These are phyloP conservation scores for Gnomoniopsis sp. DNA, from an alignment of 2,329 filamentous ascomycete species.

Conservation along the genomic window DNA sequence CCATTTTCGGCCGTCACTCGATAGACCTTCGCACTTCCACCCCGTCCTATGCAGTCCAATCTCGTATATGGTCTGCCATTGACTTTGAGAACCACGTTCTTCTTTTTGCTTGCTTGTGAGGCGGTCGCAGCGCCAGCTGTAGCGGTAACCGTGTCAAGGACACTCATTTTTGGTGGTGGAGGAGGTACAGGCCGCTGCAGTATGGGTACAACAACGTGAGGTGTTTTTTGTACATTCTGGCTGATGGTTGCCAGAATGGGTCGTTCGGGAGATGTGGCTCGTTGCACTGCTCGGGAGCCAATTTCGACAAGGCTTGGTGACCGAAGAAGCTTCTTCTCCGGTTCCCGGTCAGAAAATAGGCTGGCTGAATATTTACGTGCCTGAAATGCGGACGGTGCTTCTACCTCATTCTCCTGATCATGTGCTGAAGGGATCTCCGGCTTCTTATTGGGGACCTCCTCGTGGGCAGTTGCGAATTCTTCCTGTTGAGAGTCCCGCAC, in stretches of 20 bases:
- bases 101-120: constrained; percentile 64
- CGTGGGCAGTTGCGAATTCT: constrained; percentile 26
- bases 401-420: constrained; percentile 78
- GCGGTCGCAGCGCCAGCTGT: constrained; percentile 77
- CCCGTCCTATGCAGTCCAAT: constrained; percentile 85
- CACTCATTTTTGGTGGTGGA: constrained; percentile 91
- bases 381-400: constrained; percentile 63
- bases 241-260: constrained; percentile 52
- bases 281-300: constrained; percentile 30
- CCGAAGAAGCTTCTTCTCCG: constrained; percentile 50
- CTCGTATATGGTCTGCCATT: constrained; percentile 91
- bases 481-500: constrained; percentile 30
- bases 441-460: constrained; percentile 36
- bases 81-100: constrained; percentile 78
- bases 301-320: constrained; percentile 43
- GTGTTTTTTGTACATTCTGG: constrained; percentile 56
- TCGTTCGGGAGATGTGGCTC: constrained; percentile 49
- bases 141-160: constrained; percentile 85
- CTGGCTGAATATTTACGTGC: constrained; percentile 45
- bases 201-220: constrained; percentile 31
- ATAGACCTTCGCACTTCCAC: constrained; percentile 92
- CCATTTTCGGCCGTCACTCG: constrained; percentile 96
- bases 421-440: constrained; percentile 58
- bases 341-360: constrained; percentile 48
- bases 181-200: constrained; percentile 66